A percentile compares a stretch with the other conserved stretches of the same genome.
These are phyloP conservation scores for Penicillium brevicompactum DNA, from an alignment of 2,329 filamentous ascomycete genomes.

Conservation along the genomic window DNA sequence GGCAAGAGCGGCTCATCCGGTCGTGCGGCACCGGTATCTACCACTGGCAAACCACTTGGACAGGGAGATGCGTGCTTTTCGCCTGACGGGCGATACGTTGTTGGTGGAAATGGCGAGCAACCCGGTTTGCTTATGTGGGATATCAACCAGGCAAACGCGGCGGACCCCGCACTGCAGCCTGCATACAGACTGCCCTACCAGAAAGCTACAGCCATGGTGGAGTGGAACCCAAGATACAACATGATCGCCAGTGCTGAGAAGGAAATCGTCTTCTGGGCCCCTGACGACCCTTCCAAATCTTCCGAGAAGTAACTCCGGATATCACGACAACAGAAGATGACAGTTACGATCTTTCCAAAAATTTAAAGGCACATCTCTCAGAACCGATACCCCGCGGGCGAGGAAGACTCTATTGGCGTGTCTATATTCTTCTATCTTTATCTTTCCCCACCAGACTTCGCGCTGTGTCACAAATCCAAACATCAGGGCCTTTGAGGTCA, in stretches of 20 bases:
- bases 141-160: conserved; percentile 58
- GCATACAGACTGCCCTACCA: conserved; percentile 42
- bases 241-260: conserved; percentile 88
- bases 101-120: conserved; percentile 72
- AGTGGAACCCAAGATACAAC: conserved; percentile 89
- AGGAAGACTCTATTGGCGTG: background rate
- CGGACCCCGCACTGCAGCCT: conserved; percentile 56
- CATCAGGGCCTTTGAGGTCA: conserved; percentile 58
- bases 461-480: conserved; percentile 67
- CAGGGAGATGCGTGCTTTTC: conserved; percentile 84
- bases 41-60: conserved; percentile 55
- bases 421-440: conserved; percentile 46
- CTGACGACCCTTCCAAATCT: conserved; percentile 56
- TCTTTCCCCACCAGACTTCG: conserved; percentile 69
- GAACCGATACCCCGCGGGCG: background rate
- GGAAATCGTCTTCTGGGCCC: conserved; percentile 78
- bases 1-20: conserved; percentile 52
- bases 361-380: background rate
- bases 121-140: conserved; percentile 87
- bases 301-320: conserved; percentile 33
- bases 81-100: conserved; percentile 83
- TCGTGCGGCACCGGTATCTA: conserved; percentile 52
- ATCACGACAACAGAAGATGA: background rate
- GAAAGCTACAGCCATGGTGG: conserved; percentile 72
- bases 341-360: background rate